Conservation (phyloP, 345 rosid genomes). For the Hibiscus syriacus region DNA sequence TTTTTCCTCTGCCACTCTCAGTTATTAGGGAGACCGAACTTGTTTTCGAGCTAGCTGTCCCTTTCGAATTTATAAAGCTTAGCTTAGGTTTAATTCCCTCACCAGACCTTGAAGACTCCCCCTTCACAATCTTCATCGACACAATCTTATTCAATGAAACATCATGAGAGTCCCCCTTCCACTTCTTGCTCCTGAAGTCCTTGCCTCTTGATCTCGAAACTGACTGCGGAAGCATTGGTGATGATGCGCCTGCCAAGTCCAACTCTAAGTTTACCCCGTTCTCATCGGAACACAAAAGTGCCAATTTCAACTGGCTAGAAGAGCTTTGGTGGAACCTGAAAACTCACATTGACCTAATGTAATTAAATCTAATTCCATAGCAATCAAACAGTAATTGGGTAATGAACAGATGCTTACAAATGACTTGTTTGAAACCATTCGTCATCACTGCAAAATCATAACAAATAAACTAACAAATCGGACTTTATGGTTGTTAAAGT, state of each 20-base stretch:
- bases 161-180: constrained; percentile 18
- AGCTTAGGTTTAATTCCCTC: constrained; percentile 26
- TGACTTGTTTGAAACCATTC: constrained; percentile 45
- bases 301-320: constrained; percentile 39
- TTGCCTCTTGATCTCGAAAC: constrained; percentile 62
- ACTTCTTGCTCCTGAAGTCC: constrained; percentile 29
- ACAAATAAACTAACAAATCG: neutral
- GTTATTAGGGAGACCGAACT: constrained; percentile 21
- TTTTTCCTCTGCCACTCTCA: constrained; percentile 11
- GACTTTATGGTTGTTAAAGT: neutral
- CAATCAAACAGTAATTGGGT: neutral
- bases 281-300: constrained; percentile 27
- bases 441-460: constrained; percentile 36
- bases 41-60: constrained; percentile 20
- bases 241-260: constrained; percentile 20
- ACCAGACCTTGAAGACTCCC: constrained; percentile 17
- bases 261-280: constrained; percentile 15
- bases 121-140: constrained; percentile 24
- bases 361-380: neutral
- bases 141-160: constrained; percentile 15
- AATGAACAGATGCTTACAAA: constrained; percentile 30
- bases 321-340: constrained; percentile 55
- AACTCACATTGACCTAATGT: neutral
- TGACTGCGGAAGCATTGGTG: constrained; percentile 41
- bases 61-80: constrained; percentile 22